Base-by-base conservation (phyloP, 2,329 filamentous ascomycete species). In the Aureobasidium sp. region DNA sequence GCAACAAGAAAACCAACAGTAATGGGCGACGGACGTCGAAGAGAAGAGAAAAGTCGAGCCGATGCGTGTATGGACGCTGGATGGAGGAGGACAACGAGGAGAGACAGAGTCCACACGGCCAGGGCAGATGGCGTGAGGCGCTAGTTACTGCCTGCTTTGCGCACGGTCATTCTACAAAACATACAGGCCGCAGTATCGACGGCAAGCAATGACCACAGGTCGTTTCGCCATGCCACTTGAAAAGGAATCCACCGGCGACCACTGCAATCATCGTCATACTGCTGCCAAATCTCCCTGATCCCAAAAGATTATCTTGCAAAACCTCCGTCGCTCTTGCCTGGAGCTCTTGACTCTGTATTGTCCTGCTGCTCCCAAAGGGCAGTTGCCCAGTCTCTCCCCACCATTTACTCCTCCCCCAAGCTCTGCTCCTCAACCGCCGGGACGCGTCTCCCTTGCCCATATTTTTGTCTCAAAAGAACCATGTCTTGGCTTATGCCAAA, bases 191-290 rank as follows among this genome's bases (percentile, higher is more conserved):
- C 48, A 51, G 12, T 55, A 43, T 32, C 52, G 37, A 53, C 50
- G 50, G 50, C 51, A 55, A 43, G 24, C 29, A 59, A 43, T 48
- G 55, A 48, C 55, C 55, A 47, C 55, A 24, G 29, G 53, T 48
- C 55, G 55, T 59, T 48, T 59, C 55, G 55, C 55, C n/a, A 44
- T 56, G 37, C 39, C 52, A 43, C 55, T 59, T 43, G 29, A 59
- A 48, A 59, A 37, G 48, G 43, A 47, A 59, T 39, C 53, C 53
- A 57, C 53, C 53, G 41, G 41, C 53, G 55, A 43, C 43, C 55
- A 34, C 55, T 59, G 55, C 55, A 59, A 59, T 59, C 55, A 59
- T 59, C 55, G 55, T 59, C 55, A 59, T 48, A 12, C 37, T 59
- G 41, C 55, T 4, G 29, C 41, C 39, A 57, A 36, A 44, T 44